These are phyloP conservation scores for Xylaria acuta DNA, from an alignment of 495 filamentous ascomycete species.

Conservation along the genomic window DNA sequence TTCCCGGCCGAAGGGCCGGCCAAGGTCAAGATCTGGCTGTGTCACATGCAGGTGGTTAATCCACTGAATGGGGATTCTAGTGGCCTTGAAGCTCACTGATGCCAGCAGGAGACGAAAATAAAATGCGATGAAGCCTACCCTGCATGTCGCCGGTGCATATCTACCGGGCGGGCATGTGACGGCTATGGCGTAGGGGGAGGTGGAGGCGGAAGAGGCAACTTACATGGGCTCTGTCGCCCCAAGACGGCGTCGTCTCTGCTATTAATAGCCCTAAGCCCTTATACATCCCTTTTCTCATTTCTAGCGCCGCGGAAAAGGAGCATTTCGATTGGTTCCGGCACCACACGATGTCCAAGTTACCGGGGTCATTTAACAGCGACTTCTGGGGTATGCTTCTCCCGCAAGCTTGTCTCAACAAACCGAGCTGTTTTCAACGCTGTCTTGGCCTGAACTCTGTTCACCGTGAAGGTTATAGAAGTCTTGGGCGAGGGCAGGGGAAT, in stretches of 20 bases:
- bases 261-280: background rate
- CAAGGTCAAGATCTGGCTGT: slow-evolving; percentile 7
- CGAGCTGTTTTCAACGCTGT: slow-evolving; percentile 1
- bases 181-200: slow-evolving; percentile 4
- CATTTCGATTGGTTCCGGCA: slow-evolving; percentile 6
- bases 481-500: background rate
- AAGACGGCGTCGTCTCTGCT: background rate
- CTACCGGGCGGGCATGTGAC: background rate
- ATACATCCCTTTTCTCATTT: background rate
- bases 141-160: background rate
- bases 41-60: background rate
- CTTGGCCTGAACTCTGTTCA: background rate
- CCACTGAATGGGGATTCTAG: background rate
- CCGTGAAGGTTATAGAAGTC: background rate
- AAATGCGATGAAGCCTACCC: background rate
- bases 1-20: background rate
- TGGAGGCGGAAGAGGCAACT: background rate
- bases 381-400: slow-evolving; percentile 1
- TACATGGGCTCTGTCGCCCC: background rate
- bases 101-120: background rate
- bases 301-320: background rate
- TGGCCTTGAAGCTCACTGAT: background rate
- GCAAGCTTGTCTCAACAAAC: background rate
- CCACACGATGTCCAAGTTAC: background rate
- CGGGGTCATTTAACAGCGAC: background rate